phyloP scores from a whole-genome alignment of 2,329 filamentous ascomycete genomes.

The Epichloe sibirici region DNA sequence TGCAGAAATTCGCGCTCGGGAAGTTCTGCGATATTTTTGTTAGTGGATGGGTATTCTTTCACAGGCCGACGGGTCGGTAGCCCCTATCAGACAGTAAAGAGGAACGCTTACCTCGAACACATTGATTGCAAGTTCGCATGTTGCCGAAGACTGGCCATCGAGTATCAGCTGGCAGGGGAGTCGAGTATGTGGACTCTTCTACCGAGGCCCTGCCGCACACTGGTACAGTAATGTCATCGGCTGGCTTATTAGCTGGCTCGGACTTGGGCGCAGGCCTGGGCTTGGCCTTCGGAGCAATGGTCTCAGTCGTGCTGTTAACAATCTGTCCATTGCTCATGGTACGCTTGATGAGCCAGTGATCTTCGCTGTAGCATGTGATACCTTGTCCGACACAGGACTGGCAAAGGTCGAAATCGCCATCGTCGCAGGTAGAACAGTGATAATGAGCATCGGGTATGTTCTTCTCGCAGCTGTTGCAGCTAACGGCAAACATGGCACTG shows the following conservation, averaged over 20 bases:
- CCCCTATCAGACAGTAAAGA: neutral
- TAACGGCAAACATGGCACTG: conserved; percentile 56
- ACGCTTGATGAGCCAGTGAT: conserved; percentile 93
- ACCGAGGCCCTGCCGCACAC: neutral
- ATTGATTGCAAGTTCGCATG: conserved; percentile 59
- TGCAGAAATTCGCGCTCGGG: conserved; percentile 73
- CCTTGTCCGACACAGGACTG: conserved; percentile 63
- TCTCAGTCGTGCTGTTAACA: conserved; percentile 76
- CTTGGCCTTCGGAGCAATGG: conserved; percentile 52
- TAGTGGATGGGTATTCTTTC: conserved; percentile 5
- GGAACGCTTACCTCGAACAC: conserved; percentile 30
- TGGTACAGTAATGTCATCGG: neutral
- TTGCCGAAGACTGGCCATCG: conserved; percentile 11
- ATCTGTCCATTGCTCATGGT: conserved; percentile 67
- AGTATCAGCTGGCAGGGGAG: neutral
- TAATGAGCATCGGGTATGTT: conserved; percentile 75
- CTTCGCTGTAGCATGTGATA: conserved; percentile 61
- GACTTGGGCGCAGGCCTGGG: conserved; percentile 11
- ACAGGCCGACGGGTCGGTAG: neutral
- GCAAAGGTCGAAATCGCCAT: conserved; percentile 92
- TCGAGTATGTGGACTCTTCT: neutral
- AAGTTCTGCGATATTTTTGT: conserved; percentile 36
- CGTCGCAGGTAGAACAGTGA: conserved; percentile 88
- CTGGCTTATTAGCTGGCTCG: neutral
- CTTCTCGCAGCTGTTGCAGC: conserved; percentile 81